Evolutionary conservation across 192 early-diverging fungal species (phyloP).

Genomic region (Coemansia sp.): DNA sequence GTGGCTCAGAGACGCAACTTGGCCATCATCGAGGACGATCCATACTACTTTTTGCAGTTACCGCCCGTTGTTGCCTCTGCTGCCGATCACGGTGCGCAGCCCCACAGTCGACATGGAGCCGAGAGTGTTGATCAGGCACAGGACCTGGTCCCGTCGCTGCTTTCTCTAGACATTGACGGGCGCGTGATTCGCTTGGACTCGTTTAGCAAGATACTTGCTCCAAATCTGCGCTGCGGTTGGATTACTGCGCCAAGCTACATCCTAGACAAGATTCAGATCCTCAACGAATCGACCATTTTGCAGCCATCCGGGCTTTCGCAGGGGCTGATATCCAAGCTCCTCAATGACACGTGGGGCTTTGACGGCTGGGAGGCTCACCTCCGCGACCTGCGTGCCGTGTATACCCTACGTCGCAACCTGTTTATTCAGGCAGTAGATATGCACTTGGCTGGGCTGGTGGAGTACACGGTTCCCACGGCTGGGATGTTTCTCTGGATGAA

Average conservation of each 20-base stretch:
- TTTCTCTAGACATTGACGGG: slow-evolving; percentile 86
- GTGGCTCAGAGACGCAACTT: slow-evolving; percentile 77
- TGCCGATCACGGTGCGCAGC: neutral
- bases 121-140: neutral
- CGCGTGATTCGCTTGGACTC: slow-evolving; percentile 92
- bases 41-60: slow-evolving; percentile 91
- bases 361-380: slow-evolving; percentile 81
- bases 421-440: slow-evolving; percentile 69
- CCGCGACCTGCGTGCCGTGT: slow-evolving; percentile 66
- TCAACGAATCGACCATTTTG: slow-evolving; percentile 79
- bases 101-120: neutral
- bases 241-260: slow-evolving; percentile 68
- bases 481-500: slow-evolving; percentile 95
- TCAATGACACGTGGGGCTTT: slow-evolving; percentile 77
- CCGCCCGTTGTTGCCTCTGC: slow-evolving; percentile 10
- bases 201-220: slow-evolving; percentile 90
- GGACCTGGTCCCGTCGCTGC: slow-evolving; percentile 72
- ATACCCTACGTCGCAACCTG: slow-evolving; percentile 67
- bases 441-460: slow-evolving; percentile 63
- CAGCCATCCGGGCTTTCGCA: slow-evolving; percentile 90
- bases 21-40: slow-evolving; percentile 94
- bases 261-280: slow-evolving; percentile 76
- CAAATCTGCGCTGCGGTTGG: slow-evolving; percentile 88
- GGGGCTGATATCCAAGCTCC: slow-evolving; percentile 68
- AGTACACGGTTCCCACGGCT: slow-evolving; percentile 63